These are phyloP conservation scores for Exophiala sp. DNA, from an alignment of 2,329 filamentous ascomycete genomes.

Conservation along the genomic window DNA sequence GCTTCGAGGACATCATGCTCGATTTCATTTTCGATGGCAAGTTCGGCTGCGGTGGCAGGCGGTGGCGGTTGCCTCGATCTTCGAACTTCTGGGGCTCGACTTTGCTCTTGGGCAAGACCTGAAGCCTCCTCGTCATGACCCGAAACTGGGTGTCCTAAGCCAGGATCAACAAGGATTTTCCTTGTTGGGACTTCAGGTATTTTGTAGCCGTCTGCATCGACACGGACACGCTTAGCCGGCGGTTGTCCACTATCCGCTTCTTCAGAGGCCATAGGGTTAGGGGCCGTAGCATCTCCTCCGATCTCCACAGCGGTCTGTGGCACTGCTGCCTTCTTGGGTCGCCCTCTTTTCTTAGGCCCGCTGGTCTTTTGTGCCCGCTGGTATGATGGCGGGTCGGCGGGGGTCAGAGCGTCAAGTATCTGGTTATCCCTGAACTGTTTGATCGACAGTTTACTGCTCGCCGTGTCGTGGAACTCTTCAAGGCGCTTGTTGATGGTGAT, in stretches of 20 bases:
- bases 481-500: constrained; percentile 86
- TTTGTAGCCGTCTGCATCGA: constrained; percentile 63
- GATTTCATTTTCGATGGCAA: constrained; percentile 54
- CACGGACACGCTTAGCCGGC: constrained; percentile 36
- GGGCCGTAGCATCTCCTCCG: constrained; percentile 43
- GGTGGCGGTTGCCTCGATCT: constrained; percentile 42
- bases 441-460: constrained; percentile 77
- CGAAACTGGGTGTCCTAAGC: background rate
- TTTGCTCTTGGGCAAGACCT: constrained; percentile 4
- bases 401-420: constrained; percentile 48
- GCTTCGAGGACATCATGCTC: constrained; percentile 66
- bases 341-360: constrained; percentile 48
- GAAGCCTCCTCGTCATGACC: background rate
- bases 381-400: constrained; percentile 70
- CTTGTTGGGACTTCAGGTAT: constrained; percentile 45
- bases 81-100: constrained; percentile 32
- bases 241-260: constrained; percentile 37
- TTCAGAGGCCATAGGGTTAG: constrained; percentile 43
- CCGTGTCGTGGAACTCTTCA: constrained; percentile 83
- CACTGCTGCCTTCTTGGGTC: constrained; percentile 28
- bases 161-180: constrained; percentile 37
- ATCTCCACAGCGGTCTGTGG: constrained; percentile 38
- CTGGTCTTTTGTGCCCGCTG: constrained; percentile 51
- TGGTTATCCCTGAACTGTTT: constrained; percentile 63
- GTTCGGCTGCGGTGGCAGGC: constrained; percentile 54